Conservation (phyloP, 2,329 filamentous ascomycete genomes). For the Cercospora canescens region DNA sequence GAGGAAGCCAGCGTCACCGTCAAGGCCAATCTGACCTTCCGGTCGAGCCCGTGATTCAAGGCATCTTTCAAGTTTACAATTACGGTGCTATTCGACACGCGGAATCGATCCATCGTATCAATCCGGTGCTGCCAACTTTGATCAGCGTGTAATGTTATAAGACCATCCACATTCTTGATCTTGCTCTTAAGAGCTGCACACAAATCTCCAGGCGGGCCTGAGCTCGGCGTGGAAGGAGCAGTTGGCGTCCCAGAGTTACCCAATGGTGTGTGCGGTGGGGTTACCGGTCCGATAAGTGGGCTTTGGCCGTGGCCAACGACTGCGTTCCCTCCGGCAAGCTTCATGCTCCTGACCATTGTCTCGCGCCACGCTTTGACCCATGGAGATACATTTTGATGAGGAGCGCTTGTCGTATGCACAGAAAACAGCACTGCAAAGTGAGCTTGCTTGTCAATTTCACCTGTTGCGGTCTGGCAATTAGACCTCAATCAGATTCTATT, state of each 20-base stretch:
- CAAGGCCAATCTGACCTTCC: neutral
- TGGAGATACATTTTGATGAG: neutral
- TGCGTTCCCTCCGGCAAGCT: neutral
- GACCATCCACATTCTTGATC: no score
- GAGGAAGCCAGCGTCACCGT: neutral
- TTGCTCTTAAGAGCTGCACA: no score
- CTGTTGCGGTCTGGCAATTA: neutral
- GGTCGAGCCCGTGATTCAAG: neutral
- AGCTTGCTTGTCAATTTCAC: neutral
- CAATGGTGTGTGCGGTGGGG: rapidly evolving
- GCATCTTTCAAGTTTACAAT: neutral
- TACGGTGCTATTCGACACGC: neutral
- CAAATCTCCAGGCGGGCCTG: no score
- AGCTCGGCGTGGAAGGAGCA: no score
- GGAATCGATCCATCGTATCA: neutral
- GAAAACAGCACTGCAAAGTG: neutral
- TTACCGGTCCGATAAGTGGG: no score
- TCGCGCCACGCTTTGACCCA: neutral
- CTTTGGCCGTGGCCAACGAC: neutral
- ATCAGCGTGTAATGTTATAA: neutral
- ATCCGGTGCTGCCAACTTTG: neutral
- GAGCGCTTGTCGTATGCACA: neutral
- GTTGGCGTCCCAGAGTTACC: no score
- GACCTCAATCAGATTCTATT: neutral
- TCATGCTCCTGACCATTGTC: neutral